A percentile compares a stretch with the other conserved stretches of the same genome.
Evolutionary conservation across 768 basidiomycete species (phyloP).

Genomic region (Coprinopsis sp.): DNA sequence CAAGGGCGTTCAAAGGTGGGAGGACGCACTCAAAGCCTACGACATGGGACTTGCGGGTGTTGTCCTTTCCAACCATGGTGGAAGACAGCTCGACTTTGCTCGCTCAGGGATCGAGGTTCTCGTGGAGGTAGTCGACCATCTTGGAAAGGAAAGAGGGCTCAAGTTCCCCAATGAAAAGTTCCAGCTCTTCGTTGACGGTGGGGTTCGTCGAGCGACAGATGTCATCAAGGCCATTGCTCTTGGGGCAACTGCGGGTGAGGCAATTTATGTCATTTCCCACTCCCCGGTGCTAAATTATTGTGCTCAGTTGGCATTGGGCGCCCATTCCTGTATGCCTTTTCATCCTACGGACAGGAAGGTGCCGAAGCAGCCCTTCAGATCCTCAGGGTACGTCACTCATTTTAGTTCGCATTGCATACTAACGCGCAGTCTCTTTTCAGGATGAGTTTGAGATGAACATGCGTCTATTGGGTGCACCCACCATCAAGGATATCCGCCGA

Average conservation of each 20-base stretch:
- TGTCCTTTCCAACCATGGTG: constrained; percentile 86
- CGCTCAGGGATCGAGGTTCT: constrained; percentile 90
- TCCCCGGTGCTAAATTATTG: not conserved
- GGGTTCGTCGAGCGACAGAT: constrained; percentile 86
- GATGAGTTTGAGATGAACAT: constrained; percentile 99
- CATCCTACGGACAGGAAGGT: constrained; percentile 83
- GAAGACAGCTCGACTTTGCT: constrained; percentile 72
- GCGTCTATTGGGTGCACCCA: constrained; percentile 83
- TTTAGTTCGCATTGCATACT: not conserved
- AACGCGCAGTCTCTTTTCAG: constrained; percentile 33
- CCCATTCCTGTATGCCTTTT: constrained; percentile 86
- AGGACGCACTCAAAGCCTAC: constrained; percentile 84
- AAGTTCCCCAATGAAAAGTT: constrained; percentile 76
- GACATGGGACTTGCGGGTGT: constrained; percentile 70
- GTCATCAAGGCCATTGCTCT: constrained; percentile 85
- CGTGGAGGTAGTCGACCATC: constrained; percentile 72
- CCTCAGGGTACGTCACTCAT: constrained; percentile 50
- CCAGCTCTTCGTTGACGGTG: constrained; percentile 91
- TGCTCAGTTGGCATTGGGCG: constrained; percentile 71
- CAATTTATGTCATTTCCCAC: not conserved
- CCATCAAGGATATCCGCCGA: constrained; percentile 72
- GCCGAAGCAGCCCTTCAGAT: constrained; percentile 81
- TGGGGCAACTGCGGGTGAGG: constrained; percentile 78
- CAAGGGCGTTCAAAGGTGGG: constrained; percentile 88
- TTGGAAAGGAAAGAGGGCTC: constrained; percentile 62